Evolutionary conservation across 345 rosid genomes (phyloP), one percentile per base, ranked within the genome.

Genomic region (Eucalyptus curtisii): DNA sequence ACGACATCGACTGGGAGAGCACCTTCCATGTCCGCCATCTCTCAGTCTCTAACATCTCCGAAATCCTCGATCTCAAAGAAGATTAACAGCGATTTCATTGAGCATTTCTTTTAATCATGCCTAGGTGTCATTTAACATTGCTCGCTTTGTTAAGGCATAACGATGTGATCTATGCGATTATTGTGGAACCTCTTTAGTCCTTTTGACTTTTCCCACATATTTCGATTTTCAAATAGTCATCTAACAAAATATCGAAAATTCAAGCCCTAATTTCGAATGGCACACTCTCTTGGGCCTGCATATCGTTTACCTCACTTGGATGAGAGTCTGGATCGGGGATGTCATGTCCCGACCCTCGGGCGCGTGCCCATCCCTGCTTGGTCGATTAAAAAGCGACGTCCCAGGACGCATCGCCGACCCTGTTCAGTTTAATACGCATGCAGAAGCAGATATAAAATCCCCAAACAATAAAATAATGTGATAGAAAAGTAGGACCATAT

Each of bases 1-100:
- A 90, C 49, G 96, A 96, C 68, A 8, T 94, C 13, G 97, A 96
- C 89, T 96, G 97, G 99, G 97, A 96, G 91, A 94, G 96, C 91
- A 95, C 96, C 61, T 96, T 96, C 92, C 96, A 59, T 92, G 57
- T 96, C 89, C 94, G 93, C 87, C 95, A 96, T 88, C 95, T 93
- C 48, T 98, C 98, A 20, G 87, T 86, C 13, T 91, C 97, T 44
- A 94, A 96, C 92, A 90, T 94, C 52, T n/a, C 87, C 48, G 94
- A 95, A 87, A 90, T 94, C 68, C 95, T 94, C 49, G 94, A 96
- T 68, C 95, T 96, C 53, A 90, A 90, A 3, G 90, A 94, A 5
- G 94, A 94, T 50, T 96, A 92, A 94, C 87, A 93, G 96, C 93
- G 87, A 71, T 80, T 10, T 49, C 20, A 11, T 45, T 71, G 45